Percentiles rank a stretch among this genome's conserved stretches.
phyloP scores from a whole-genome alignment of 2,329 filamentous ascomycete genomes.

The Aquanectria penicillioides region DNA sequence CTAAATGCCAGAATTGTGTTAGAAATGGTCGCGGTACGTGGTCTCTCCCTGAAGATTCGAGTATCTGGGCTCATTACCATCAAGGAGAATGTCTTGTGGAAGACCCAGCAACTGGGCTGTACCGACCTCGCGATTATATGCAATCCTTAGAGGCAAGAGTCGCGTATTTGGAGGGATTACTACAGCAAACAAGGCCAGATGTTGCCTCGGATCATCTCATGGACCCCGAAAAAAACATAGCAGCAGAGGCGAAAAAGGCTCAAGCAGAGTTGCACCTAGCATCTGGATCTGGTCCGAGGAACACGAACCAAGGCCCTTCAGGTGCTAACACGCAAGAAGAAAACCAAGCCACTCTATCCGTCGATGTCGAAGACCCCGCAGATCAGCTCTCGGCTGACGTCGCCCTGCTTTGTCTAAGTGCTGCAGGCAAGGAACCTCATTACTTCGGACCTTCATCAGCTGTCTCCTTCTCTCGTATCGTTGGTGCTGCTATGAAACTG shows the following conservation, averaged over 20 bases:
- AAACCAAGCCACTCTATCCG: background rate
- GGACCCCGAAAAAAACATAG: conserved; percentile 5
- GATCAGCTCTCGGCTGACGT: conserved; percentile 30
- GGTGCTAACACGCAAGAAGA: background rate
- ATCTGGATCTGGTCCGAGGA: background rate
- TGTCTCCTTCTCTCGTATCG: conserved; percentile 29
- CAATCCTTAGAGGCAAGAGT: conserved; percentile 27
- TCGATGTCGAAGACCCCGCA: conserved; percentile 22
- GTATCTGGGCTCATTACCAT: background rate
- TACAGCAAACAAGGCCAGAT: conserved; percentile 26
- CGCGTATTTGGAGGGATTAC: conserved; percentile 26
- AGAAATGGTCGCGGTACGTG: conserved; percentile 21
- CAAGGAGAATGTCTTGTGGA: conserved; percentile 28
- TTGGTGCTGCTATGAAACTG: conserved; percentile 29
- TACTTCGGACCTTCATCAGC: conserved; percentile 31
- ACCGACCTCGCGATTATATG: conserved; percentile 29
- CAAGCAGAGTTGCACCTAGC: background rate
- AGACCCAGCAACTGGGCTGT: conserved; percentile 27
- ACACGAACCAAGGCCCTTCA: background rate
- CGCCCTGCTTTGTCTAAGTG: conserved; percentile 24
- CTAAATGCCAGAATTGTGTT: conserved; percentile 25
- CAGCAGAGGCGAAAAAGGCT: background rate
- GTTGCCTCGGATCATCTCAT: conserved; percentile 26
- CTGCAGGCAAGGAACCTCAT: conserved; percentile 30
- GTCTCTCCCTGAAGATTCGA: too few relatives aligned